phyloP scores from a whole-genome alignment of 2,329 filamentous ascomycete genomes.

The Bipolaris sorokiniana region DNA sequence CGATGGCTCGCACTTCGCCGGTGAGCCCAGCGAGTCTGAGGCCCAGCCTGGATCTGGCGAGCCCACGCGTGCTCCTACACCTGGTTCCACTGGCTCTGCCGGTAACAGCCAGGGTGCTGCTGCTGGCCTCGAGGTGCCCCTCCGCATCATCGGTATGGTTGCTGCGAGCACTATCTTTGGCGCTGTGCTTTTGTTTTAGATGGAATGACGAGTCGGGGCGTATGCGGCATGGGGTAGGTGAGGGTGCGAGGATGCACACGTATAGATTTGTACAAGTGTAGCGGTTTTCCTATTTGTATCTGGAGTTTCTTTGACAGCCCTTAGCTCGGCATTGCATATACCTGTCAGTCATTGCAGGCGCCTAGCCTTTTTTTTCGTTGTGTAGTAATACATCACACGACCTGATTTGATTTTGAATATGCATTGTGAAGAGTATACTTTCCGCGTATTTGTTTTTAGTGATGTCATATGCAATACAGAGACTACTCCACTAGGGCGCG shows the following conservation, averaged over 20 bases:
- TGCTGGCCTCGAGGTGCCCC: slow-evolving; percentile 32
- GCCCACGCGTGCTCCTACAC: slow-evolving; percentile 32
- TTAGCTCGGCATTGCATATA: slow-evolving; percentile 13
- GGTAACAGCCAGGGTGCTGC: slow-evolving; percentile 24
- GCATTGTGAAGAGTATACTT: not conserved
- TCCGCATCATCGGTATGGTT: slow-evolving; percentile 39
- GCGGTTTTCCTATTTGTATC: slow-evolving; percentile 10
- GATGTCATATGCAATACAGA: not conserved
- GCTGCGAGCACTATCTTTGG: slow-evolving; percentile 43
- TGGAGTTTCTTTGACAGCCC: slow-evolving; percentile 7
- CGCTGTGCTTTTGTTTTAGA: slow-evolving; percentile 40
- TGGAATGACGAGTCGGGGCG: slow-evolving; percentile 4
- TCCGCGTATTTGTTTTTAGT: not conserved
- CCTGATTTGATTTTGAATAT: not conserved
- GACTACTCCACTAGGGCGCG: too few species aligned
- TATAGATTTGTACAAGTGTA: slow-evolving; percentile 10
- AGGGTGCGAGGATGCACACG: slow-evolving; percentile 5
- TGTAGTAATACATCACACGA: slow-evolving; percentile 18
- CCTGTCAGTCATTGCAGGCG: slow-evolving; percentile 16
- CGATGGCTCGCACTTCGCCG: slow-evolving; percentile 48
- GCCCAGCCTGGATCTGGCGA: slow-evolving; percentile 39
- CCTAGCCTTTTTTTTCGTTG: slow-evolving; percentile 9
- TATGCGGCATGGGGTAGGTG: not conserved
- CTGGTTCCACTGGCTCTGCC: slow-evolving; percentile 14
- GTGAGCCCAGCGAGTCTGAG: slow-evolving; percentile 35